phyloP scores from a whole-genome alignment of 2,329 filamentous ascomycete species.

The Rhinocladiella mackenziei region DNA sequence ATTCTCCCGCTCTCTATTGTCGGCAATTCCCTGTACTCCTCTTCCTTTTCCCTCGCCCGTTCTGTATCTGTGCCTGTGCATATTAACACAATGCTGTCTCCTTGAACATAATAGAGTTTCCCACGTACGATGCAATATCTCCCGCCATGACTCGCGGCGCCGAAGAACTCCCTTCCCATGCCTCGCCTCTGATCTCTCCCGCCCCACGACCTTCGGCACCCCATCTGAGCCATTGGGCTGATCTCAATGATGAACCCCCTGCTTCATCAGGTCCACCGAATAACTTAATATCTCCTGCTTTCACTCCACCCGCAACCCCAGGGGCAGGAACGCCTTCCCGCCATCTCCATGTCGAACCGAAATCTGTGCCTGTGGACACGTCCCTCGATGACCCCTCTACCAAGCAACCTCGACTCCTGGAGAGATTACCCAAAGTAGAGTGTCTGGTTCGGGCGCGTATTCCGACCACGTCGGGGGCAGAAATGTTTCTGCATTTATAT shows the following conservation, averaged over 20 bases:
- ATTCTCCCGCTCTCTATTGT: not conserved
- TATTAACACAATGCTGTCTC: slow-evolving; percentile 7
- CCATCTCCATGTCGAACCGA: slow-evolving; percentile 36
- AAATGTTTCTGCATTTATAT: slow-evolving; percentile 97
- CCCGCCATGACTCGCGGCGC: slow-evolving; percentile 15
- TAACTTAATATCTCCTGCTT: slow-evolving; percentile 52
- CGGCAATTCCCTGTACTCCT: too few species aligned
- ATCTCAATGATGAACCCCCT: slow-evolving; percentile 26
- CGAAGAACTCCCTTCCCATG: slow-evolving; percentile 51
- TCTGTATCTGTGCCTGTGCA: too few species aligned
- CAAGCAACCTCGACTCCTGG: slow-evolving; percentile 67
- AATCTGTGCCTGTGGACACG: slow-evolving; percentile 43
- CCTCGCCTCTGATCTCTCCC: slow-evolving; percentile 48
- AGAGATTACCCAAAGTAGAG: slow-evolving; percentile 75
- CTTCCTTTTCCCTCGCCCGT: too few species aligned
- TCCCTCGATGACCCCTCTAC: slow-evolving; percentile 34
- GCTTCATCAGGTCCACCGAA: slow-evolving; percentile 48
- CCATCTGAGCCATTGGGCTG: slow-evolving; percentile 30
- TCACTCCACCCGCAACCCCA: slow-evolving; percentile 44
- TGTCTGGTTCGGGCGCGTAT: slow-evolving; percentile 94
- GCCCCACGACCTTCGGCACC: slow-evolving; percentile 32
- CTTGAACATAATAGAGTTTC: slow-evolving; percentile 6
- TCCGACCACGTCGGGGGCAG: slow-evolving; percentile 81
- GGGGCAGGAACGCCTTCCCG: slow-evolving; percentile 33
- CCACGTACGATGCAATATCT: not conserved